Evolutionary conservation across 768 basidiomycete species (phyloP).

Genomic region (Mycena alexandri): DNA sequence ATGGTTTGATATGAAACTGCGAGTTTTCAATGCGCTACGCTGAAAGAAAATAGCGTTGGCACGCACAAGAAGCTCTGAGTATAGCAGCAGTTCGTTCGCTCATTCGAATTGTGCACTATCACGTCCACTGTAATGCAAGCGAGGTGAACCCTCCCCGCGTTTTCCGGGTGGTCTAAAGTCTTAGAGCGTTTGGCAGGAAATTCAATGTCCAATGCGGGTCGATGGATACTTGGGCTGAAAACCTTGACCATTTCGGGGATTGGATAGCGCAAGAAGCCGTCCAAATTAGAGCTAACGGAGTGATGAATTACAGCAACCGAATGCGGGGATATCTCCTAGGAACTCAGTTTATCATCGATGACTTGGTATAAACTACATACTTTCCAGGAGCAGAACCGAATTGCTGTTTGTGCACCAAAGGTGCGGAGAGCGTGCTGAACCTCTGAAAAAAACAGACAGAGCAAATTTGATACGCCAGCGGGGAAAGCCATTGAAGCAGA

Average conservation of each 20-base stretch:
- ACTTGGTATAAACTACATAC: background rate
- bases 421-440: background rate
- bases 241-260: slow-evolving; percentile 25
- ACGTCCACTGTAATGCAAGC: slow-evolving; percentile 12
- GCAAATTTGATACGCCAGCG: slow-evolving; percentile 21
- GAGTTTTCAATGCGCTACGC: slow-evolving; percentile 3
- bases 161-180: slow-evolving; percentile 22
- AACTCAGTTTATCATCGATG: background rate
- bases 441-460: background rate
- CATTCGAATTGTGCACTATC: slow-evolving; percentile 13
- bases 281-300: slow-evolving; percentile 29
- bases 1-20: slow-evolving; percentile 14
- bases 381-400: background rate
- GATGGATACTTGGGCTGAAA: slow-evolving; percentile 14
- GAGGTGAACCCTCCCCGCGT: slow-evolving; percentile 27
- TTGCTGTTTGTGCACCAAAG: background rate
- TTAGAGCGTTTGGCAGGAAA: slow-evolving; percentile 11
- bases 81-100: slow-evolving; percentile 1
- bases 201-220: slow-evolving; percentile 21
- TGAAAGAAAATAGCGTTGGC: background rate
- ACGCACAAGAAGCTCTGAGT: slow-evolving; percentile 4
- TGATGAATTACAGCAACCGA: slow-evolving; percentile 11
- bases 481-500: background rate
- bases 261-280: background rate
- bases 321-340: slow-evolving; percentile 26